Evolutionary conservation across 1,139 yeast species (phyloP).

Genomic region (Starmera stellimalicola): DNA sequence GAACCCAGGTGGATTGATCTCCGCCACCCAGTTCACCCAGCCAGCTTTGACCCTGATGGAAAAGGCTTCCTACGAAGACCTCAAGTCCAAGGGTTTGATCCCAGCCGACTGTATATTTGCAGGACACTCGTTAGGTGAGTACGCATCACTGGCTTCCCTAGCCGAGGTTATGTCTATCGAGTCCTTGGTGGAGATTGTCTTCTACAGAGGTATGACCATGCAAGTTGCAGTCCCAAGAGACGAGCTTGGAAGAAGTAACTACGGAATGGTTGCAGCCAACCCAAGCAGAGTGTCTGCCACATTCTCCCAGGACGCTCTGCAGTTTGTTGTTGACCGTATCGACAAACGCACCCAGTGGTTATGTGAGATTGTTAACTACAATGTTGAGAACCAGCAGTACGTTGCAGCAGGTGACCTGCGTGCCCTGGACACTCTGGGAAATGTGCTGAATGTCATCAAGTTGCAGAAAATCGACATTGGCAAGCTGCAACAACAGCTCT

Average conservation of each 20-base stretch:
- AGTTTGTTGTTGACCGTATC: conserved; percentile 90
- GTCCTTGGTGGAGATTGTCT: conserved; percentile 93
- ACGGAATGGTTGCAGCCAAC: conserved; percentile 98
- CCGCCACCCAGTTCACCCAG: conserved; percentile 98
- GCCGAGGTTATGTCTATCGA: conserved; percentile 99
- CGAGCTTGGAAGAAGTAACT: conserved; percentile 87
- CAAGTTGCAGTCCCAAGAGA: conserved; percentile 99
- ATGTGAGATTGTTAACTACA: conserved; percentile 94
- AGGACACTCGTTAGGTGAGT: conserved; percentile 98
- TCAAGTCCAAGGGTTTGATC: conserved; percentile 90
- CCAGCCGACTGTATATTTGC: conserved; percentile 94
- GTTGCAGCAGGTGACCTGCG: conserved; percentile 98
- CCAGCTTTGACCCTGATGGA: conserved; percentile 99
- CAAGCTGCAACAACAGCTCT: conserved; percentile 71
- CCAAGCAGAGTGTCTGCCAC: conserved; percentile 88
- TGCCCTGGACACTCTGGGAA: conserved; percentile 86
- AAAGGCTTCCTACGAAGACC: conserved; percentile 97
- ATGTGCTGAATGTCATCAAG: conserved; percentile 87
- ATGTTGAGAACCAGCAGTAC: conserved; percentile 96
- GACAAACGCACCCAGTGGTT: conserved; percentile 82
- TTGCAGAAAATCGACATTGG: conserved; percentile 89
- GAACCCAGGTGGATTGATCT: conserved; percentile 89
- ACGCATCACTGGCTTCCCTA: conserved; percentile 91
- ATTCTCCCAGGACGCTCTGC: conserved; percentile 85
- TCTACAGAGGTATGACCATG: conserved; percentile 99